A percentile compares a stretch with the other conserved stretches of the same genome.
Conservation (phyloP, 495 filamentous ascomycete genomes). For the Mytilinidion resinicola region DNA sequence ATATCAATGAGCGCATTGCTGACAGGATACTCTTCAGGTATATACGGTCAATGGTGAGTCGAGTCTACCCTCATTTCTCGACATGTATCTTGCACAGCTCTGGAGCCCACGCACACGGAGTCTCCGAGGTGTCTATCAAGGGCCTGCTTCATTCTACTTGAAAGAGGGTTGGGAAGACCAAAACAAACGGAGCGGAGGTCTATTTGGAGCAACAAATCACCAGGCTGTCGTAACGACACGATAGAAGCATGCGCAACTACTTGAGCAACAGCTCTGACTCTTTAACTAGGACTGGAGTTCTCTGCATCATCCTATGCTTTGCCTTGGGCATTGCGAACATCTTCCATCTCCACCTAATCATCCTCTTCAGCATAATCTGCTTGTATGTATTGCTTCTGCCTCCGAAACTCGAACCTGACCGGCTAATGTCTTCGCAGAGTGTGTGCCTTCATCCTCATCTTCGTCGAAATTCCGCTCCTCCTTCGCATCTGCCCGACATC, state of each 20-base stretch:
- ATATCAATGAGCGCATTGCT: slow-evolving; percentile 9
- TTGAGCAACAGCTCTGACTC: neutral
- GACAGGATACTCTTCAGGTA: slow-evolving; percentile 58
- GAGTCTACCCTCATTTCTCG: neutral
- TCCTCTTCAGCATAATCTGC: slow-evolving; percentile 77
- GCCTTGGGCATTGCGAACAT: slow-evolving; percentile 92
- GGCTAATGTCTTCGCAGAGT: slow-evolving; percentile 45
- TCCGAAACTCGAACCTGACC: neutral
- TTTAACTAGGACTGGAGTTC: slow-evolving; percentile 75
- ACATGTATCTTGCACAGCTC: neutral
- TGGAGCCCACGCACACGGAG: too few species aligned
- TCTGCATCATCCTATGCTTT: slow-evolving; percentile 92
- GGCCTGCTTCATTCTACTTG: neutral
- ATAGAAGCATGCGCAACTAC: too few species aligned
- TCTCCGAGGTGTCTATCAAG: neutral
- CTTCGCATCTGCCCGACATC: slow-evolving; percentile 98
- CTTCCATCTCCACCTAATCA: slow-evolving; percentile 58
- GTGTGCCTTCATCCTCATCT: slow-evolving; percentile 81
- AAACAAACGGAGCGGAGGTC: too few species aligned
- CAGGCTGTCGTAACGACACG: too few species aligned
- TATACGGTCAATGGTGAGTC: slow-evolving; percentile 98
- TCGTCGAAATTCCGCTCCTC: slow-evolving; percentile 93
- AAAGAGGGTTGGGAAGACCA: too few species aligned
- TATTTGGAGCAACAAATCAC: too few species aligned
- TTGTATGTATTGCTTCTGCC: slow-evolving; percentile 50